Evolutionary conservation across 495 filamentous ascomycete genomes (phyloP).

Genomic region (Usnea hakonensis): DNA sequence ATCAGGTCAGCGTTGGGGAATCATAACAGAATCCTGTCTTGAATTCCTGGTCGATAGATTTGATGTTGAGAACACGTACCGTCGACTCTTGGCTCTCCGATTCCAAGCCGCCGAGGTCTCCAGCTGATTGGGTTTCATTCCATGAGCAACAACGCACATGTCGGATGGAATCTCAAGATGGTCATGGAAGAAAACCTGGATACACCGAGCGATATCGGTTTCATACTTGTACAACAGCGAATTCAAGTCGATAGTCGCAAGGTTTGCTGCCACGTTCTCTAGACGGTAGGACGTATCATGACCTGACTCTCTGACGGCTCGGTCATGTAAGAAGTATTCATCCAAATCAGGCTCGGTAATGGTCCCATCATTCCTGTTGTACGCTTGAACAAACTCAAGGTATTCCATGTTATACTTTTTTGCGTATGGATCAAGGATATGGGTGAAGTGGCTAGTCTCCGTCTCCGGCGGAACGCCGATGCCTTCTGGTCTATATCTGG

Average conservation of each 20-base stretch:
- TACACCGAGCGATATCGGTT: constrained; percentile 75
- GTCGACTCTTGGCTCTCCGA: constrained; percentile 75
- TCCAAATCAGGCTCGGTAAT: constrained; percentile 82
- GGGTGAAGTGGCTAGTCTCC: constrained; percentile 79
- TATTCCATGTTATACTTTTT: constrained; percentile 75
- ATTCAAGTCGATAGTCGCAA: constrained; percentile 91
- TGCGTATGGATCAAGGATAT: constrained; percentile 78
- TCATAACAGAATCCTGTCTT: neutral
- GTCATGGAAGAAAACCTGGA: constrained; percentile 73
- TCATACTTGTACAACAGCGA: constrained; percentile 94
- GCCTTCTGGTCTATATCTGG: constrained; percentile 71
- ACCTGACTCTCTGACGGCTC: constrained; percentile 87
- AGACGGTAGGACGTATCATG: constrained; percentile 94
- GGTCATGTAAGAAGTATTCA: constrained; percentile 91
- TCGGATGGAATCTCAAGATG: constrained; percentile 60
- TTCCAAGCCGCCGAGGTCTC: constrained; percentile 86
- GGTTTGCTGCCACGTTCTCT: constrained; percentile 74
- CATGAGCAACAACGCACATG: constrained; percentile 57
- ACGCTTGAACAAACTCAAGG: constrained; percentile 73
- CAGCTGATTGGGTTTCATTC: constrained; percentile 50
- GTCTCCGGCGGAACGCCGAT: constrained; percentile 91
- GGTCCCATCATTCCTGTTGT: constrained; percentile 54
- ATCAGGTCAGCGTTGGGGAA: neutral
- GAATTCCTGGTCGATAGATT: neutral
- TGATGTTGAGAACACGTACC: constrained; percentile 24